Conservation (phyloP, 805 yeast genomes). For the Torulaspora maleeae region DNA sequence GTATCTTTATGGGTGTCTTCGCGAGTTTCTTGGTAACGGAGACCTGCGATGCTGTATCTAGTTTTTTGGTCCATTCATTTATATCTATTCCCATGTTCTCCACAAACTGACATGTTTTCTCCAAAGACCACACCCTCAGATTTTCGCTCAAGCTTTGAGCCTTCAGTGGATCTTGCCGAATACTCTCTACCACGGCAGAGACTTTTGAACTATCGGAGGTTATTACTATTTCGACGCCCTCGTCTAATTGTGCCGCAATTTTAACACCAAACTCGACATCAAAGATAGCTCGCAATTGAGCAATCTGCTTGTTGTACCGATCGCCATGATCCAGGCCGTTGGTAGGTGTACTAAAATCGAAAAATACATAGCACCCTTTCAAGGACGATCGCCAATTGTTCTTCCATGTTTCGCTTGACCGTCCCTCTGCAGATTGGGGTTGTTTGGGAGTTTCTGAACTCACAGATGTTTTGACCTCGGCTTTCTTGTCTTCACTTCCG, state of each 20-base stretch:
- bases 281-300: slow-evolving; percentile 10
- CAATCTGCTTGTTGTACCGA: background rate
- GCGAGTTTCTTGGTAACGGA: background rate
- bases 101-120: slow-evolving; percentile 17
- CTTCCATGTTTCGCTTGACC: slow-evolving; percentile 12
- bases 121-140: slow-evolving; percentile 21
- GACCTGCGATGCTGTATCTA: background rate
- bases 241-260: slow-evolving; percentile 6
- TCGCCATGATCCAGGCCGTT: background rate
- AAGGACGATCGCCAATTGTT: slow-evolving; percentile 14
- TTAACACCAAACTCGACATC: slow-evolving; percentile 7
- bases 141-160: slow-evolving; percentile 1
- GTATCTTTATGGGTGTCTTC: too few species aligned
- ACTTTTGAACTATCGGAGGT: background rate
- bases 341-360: slow-evolving; percentile 1
- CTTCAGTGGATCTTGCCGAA: background rate
- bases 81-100: slow-evolving; percentile 14
- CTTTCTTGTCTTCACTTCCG: background rate
- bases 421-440: background rate
- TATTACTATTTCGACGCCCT: slow-evolving; percentile 8
- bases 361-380: slow-evolving; percentile 9
- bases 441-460: background rate
- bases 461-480: too few species aligned
- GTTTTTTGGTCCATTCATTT: background rate
- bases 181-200: background rate